Evolutionary conservation across 768 basidiomycete species (phyloP).

Genomic region (Termitomyces eurrhizus): DNA sequence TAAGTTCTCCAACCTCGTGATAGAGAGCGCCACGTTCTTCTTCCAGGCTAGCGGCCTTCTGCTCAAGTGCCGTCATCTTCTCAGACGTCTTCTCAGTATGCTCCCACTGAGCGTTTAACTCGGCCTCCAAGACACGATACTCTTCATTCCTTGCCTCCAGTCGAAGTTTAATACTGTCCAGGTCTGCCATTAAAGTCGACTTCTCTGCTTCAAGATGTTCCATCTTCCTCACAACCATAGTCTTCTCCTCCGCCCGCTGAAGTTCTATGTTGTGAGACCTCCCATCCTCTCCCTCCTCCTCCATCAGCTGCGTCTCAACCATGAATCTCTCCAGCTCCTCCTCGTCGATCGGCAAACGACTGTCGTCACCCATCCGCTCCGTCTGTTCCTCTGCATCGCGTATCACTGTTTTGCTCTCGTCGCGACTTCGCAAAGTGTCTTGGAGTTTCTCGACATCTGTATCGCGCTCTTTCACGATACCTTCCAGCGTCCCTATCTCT

Average conservation of each 20-base stretch:
- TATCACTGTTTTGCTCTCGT: constrained; percentile 53
- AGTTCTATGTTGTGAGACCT: constrained; percentile 36
- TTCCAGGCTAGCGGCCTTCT: constrained; percentile 31
- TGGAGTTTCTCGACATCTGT: constrained; percentile 42
- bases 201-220: constrained; percentile 44
- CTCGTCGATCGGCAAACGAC: constrained; percentile 37
- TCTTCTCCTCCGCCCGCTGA: constrained; percentile 50
- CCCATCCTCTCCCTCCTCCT: constrained; percentile 31
- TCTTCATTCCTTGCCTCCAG: constrained; percentile 42
- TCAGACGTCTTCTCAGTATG: constrained; percentile 56
- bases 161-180: constrained; percentile 36
- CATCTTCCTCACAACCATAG: constrained; percentile 37
- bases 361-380: constrained; percentile 49
- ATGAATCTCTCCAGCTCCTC: constrained; percentile 37
- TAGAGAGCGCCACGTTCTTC: constrained; percentile 37
- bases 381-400: constrained; percentile 56
- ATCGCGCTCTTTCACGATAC: constrained; percentile 39
- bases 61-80: constrained; percentile 35
- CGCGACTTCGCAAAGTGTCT: constrained; percentile 40
- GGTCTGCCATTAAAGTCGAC: constrained; percentile 36
- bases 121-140: constrained; percentile 46
- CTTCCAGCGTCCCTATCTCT: constrained; percentile 48
- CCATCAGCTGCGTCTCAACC: constrained; percentile 38
- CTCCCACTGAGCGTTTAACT: constrained; percentile 71
- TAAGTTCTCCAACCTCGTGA: constrained; percentile 37